Percentiles rank a stretch among this genome's conserved stretches.
Evolutionary conservation across 208 protist species (phyloP).

Genomic region (Leishmania gerbilli): DNA sequence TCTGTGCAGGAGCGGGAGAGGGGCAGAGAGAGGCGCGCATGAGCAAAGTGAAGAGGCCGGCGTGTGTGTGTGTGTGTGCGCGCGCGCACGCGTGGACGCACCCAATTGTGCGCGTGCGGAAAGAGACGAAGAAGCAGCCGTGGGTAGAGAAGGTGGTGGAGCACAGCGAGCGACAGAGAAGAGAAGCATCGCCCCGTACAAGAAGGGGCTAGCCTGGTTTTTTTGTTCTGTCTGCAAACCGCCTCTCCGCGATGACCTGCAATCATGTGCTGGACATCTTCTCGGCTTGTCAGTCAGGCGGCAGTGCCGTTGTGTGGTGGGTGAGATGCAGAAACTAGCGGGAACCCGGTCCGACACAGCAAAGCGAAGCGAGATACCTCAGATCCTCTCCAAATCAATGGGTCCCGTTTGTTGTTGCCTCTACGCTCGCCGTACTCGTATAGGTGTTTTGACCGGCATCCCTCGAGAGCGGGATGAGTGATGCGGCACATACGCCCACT

Average conservation of each 20-base stretch:
- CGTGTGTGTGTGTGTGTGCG: not conserved
- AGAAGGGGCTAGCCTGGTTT: not conserved
- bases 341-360: not conserved
- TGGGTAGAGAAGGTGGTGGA: not conserved
- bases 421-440: not conserved
- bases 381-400: not conserved
- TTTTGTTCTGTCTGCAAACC: not conserved
- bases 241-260: not conserved
- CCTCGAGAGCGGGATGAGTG: not conserved
- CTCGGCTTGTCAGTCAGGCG: not conserved
- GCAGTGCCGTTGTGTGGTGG: not conserved
- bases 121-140: not conserved
- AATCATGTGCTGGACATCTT: not conserved
- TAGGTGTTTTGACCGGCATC: not conserved
- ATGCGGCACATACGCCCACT: not conserved
- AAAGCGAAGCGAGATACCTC: not conserved
- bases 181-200: not conserved
- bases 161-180: not conserved
- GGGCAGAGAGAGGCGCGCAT: not conserved
- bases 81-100: not conserved
- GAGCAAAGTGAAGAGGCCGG: not conserved
- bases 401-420: not conserved
- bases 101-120: not conserved
- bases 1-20: not conserved
- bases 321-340: not conserved